Percentiles rank a stretch among this genome's conserved stretches.
phyloP scores from a whole-genome alignment of 208 protist species.

The Herpetomonas tarakana region DNA sequence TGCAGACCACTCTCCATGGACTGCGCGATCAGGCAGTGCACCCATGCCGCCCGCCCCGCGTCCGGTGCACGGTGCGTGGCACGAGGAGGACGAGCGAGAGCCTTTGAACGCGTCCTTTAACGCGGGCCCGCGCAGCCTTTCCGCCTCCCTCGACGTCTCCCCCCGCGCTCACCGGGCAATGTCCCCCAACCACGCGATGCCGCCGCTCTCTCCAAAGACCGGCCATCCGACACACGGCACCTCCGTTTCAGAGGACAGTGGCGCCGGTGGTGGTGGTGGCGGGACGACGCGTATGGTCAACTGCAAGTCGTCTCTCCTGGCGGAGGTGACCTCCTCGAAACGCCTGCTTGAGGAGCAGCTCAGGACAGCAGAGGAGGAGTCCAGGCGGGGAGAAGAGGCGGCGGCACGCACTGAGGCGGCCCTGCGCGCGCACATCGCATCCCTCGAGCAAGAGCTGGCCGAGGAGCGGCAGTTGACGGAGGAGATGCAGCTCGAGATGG shows the following conservation, averaged over 20 bases:
- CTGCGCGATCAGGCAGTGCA: neutral
- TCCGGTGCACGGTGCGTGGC: neutral
- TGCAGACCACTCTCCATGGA: too few species aligned
- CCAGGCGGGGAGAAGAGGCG: conserved; percentile 1
- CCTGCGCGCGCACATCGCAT: neutral
- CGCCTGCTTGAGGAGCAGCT: conserved; percentile 22
- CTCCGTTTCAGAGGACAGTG: neutral
- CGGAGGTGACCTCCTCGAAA: conserved; percentile 21
- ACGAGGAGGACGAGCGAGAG: neutral
- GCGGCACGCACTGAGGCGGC: neutral
- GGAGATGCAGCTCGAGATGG: conserved; percentile 72
- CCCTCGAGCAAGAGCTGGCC: conserved; percentile 12
- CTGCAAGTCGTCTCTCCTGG: conserved; percentile 17
- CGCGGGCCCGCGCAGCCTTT: neutral
- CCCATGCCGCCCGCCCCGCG: neutral
- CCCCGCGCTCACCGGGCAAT: neutral
- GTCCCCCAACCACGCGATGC: neutral
- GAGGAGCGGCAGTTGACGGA: conserved; percentile 42
- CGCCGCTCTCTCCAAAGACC: neutral
- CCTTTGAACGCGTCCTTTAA: neutral
- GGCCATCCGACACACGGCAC: neutral
- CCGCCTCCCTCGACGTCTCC: conserved; percentile 21
- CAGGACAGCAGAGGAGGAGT: neutral
- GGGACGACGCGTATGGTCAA: neutral
- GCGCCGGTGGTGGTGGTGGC: neutral